phyloP scores from a whole-genome alignment of 2,329 filamentous ascomycete genomes.

The Colletotrichum chrysophilum region DNA sequence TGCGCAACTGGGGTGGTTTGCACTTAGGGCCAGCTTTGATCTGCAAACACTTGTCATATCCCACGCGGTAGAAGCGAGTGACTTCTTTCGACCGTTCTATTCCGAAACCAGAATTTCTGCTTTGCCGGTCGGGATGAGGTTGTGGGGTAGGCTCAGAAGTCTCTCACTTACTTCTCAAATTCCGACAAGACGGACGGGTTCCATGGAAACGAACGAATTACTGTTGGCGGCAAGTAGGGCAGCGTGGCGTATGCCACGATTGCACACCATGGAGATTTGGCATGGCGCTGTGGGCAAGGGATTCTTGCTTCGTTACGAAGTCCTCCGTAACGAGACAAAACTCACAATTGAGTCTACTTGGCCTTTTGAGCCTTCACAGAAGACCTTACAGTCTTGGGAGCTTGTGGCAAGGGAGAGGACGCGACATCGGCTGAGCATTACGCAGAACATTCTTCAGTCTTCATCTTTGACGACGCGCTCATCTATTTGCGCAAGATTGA shows the following conservation, averaged over 20 bases:
- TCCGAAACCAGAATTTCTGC: not conserved
- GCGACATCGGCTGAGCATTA: not conserved
- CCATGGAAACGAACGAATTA: not conserved
- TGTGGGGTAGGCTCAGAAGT: not conserved
- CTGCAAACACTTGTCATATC: not conserved
- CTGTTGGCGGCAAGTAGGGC: not conserved
- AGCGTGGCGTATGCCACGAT: not conserved
- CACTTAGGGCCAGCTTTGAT: not conserved
- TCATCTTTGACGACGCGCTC: not conserved
- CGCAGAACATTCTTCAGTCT: not conserved
- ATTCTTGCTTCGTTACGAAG: not conserved
- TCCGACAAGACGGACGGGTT: not conserved
- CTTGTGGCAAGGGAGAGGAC: not conserved
- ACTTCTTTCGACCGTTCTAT: not conserved
- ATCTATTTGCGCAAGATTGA: not conserved
- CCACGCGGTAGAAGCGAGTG: not conserved
- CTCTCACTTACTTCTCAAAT: not conserved
- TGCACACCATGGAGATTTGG: not conserved
- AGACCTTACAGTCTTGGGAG: not conserved
- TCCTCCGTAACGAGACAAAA: not conserved
- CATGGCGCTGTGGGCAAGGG: not conserved
- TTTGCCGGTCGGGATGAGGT: not conserved
- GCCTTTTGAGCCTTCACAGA: not conserved
- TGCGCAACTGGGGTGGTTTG: not conserved
- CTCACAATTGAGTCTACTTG: not conserved